Evolutionary conservation across 2,329 filamentous ascomycete genomes (phyloP), one percentile per base, ranked within the genome.

Genomic region (Nothopassalora personata): DNA sequence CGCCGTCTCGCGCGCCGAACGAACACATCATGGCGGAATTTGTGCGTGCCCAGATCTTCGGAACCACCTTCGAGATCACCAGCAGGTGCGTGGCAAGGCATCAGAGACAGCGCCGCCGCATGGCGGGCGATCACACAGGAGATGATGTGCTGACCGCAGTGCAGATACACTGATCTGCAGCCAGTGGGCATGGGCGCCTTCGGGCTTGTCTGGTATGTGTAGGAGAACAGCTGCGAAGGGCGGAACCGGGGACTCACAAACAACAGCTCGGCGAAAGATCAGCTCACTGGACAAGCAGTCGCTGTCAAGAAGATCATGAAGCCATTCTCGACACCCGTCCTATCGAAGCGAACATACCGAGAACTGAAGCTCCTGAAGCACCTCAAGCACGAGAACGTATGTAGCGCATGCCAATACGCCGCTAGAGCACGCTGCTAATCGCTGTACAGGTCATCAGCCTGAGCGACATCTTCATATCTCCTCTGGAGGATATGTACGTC

Each of bases 221-320:
- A 27, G n/a, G 50, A 43, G 46, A 19, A n/a, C 46, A n/a, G 23
- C 27, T 23, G 51, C 18, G 30, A 28, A 10, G 27, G 54, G 59
- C 28, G 19, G 49, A 34, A 39, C 51, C 47, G 30, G 49, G 28
- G 27, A 57, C 61, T 61, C 45, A 63, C 46, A 15, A 19, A 15
- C 19, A 64, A 68, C 74, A 97, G 93, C 79, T 97, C 94, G 65
- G 94, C 94, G 59, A 93, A 91, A 79, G 94, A 99, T 76, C 92
- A 97, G 80, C 91, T 99, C 77, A 97, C 94, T 61, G 90, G 85
- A 75, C 92, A 97, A 77, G 91, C 92, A 77, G 94, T 99, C 62
- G 94, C 94, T 60, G 92, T 99, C 74, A 99, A 99, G 85, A 99
- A 99, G 85, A 99, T 99, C 73, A 97, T 99, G 93, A 99, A 97